Base-by-base conservation (phyloP, 805 yeast genomes). In the Metschnikowia santaceciliae region DNA sequence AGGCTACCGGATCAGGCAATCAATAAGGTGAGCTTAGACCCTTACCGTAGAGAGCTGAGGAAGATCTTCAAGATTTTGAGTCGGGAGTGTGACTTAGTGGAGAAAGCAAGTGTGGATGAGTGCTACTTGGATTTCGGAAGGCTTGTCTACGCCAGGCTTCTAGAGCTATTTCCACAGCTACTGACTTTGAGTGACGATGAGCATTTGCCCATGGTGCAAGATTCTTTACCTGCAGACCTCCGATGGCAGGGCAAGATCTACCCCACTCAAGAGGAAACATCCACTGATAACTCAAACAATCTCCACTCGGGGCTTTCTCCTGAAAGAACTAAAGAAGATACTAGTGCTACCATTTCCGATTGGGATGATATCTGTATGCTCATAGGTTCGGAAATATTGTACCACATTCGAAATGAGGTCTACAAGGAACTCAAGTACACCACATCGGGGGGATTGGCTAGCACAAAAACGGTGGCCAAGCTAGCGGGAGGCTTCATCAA, bases 101-200 rank as follows among this genome's bases (percentile, higher is more conserved):
- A 94, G 65, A 91, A 91, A 69, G 98, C 97, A 0, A 90, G 97
- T 68, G 94, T 91, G 17, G 99, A 94, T 68, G 99, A 94, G 68
- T 84, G 90, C 45, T 94, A 86, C 63, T 56, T 94, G 57, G 97
- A 94, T 68, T 66, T 94, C 38, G 96, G 97, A 0, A 71, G 86
- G 36, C 57, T 80, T 22, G 80, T 89, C 0, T 76, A 79, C 58
- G 52, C 64, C 1, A 69, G 63, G 46, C 65, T 83, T 10, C 42
- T 75, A 2, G 68, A 68, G 11, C 36, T 67, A 2, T 78, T 79
- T 46, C 92, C 95, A 0, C 61, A 69, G 6, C 53, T 84, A 15
- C 39, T 42, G 14, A 52, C 50, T 3, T n/a, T 51, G 7, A 56
- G 55, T 4, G 48, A 39, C 0, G 58, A 63, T 4, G 70, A 60